These are phyloP conservation scores for Calonectria pseudoreteaudii DNA, from an alignment of 2,329 filamentous ascomycete genomes.

Conservation along the genomic window DNA sequence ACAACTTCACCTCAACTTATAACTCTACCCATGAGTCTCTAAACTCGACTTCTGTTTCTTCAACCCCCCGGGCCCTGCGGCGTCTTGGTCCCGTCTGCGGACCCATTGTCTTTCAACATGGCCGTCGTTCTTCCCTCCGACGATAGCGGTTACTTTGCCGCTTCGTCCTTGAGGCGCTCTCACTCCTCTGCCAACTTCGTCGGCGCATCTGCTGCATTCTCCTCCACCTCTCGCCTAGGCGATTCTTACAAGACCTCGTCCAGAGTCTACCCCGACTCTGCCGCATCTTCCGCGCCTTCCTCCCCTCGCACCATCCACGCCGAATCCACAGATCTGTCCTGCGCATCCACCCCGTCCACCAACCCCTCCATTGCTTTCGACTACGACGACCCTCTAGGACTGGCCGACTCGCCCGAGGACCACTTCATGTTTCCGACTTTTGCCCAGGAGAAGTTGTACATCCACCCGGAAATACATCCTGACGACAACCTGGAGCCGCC, in stretches of 20 bases:
- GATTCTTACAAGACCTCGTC: slow-evolving; percentile 59
- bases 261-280: slow-evolving; percentile 59
- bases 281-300: slow-evolving; percentile 65
- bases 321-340: slow-evolving; percentile 68
- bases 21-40: slow-evolving; percentile 38
- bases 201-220: slow-evolving; percentile 55
- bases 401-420: slow-evolving; percentile 59
- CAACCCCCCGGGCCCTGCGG: slow-evolving; percentile 33
- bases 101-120: slow-evolving; percentile 53
- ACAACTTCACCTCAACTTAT: not conserved
- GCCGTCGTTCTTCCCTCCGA: slow-evolving; percentile 68
- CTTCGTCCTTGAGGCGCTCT: slow-evolving; percentile 67
- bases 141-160: slow-evolving; percentile 67
- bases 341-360: slow-evolving; percentile 72
- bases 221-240: slow-evolving; percentile 60
- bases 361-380: slow-evolving; percentile 72
- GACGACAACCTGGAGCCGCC: slow-evolving; percentile 61
- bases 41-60: slow-evolving; percentile 26
- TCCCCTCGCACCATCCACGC: slow-evolving; percentile 65
- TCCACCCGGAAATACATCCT: slow-evolving; percentile 45
- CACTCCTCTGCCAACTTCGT: slow-evolving; percentile 71
- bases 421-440: slow-evolving; percentile 60
- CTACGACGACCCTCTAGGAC: slow-evolving; percentile 61
- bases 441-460: slow-evolving; percentile 59
- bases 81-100: slow-evolving; percentile 38